Base-by-base conservation (phyloP, 129 eudicot genomes). In the Calendula officinalis region DNA sequence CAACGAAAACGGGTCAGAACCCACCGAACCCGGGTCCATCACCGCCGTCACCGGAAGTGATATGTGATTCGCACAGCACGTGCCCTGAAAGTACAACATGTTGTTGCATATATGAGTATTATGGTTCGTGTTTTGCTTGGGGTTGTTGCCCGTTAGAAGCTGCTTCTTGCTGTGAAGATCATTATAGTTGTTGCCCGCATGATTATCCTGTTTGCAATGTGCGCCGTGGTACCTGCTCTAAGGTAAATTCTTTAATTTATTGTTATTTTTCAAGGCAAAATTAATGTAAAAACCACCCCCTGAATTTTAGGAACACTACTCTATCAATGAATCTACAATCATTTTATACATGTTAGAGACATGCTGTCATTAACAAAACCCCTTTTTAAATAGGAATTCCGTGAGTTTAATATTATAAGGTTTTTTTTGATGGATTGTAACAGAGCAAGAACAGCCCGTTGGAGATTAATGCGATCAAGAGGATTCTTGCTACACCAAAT, bases 1-100 rank as follows among this genome's bases (percentile, higher is more conserved):
- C 51, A 8, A 45, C 4, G 13, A 45, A 3, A 14, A 8, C 51
- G 10, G 16, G 14, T 45, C 71, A 35, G 43, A 87, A 87, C 77
- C 98, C 98, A 60, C 96, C 96, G 0, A 83, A 81, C 42, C 96
- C 98, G 1, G 88, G 84, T 42, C 96, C 96, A n/a, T 73, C 96
- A 4, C 95, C 96, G 44, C 96, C 95, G 6, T 44, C 85, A 13
- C 96, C 98, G 0, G 90, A 81, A 34, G 55, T 81, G 0, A 76
- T 73, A 8, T 92, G 99, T 53, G 95, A 88, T 17, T 80, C 81
- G 13, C 83, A 92, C 77, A 85, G 70, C 76, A 64, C 78, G 0
- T 92, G 99, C 78, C 82, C 95, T 7, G 84, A 66, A 59, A 75
- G 82, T 7, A 85, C 72, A 33, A 92, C 99, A 8, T 92, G 99